Percentiles rank a stretch among this genome's conserved stretches.
These are phyloP conservation scores for Salix caprea DNA, from an alignment of 345 rosid genomes.

Conservation along the genomic window DNA sequence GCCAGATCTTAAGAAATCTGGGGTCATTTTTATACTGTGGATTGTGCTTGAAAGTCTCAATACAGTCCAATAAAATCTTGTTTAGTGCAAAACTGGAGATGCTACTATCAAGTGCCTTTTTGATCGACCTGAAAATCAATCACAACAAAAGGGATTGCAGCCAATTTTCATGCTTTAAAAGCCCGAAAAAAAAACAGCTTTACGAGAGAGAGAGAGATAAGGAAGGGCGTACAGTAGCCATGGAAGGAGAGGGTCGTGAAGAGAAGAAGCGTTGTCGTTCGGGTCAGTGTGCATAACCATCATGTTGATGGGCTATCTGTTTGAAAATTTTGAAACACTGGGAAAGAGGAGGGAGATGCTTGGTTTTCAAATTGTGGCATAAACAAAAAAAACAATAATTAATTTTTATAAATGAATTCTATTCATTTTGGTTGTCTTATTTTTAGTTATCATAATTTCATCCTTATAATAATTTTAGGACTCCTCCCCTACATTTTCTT, in stretches of 20 bases:
- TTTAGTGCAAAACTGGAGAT: conserved; percentile 33
- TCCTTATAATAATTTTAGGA: no score
- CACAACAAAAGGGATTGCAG: background rate
- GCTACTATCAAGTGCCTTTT: conserved; percentile 33
- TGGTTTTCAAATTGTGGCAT: conserved; percentile 14
- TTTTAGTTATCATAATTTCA: no score
- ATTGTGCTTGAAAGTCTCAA: conserved; percentile 51
- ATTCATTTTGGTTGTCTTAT: background rate
- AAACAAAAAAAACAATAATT: no score
- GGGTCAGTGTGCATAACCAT: conserved; percentile 9
- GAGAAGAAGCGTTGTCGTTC: conserved; percentile 16
- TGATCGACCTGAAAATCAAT: conserved; percentile 45
- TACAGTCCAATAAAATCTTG: conserved; percentile 46
- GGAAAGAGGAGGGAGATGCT: conserved; percentile 5
- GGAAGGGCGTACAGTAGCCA: conserved; percentile 45
- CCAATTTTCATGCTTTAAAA: background rate
- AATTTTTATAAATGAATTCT: no score
- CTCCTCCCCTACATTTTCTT: no score
- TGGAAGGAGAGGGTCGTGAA: conserved; percentile 49
- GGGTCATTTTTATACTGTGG: conserved; percentile 60
- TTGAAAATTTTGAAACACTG: background rate
- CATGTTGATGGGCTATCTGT: conserved; percentile 24
- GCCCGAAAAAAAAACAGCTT: background rate
- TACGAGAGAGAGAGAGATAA: background rate
- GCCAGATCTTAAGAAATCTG: conserved; percentile 92